phyloP scores from a whole-genome alignment of 768 basidiomycete genomes.

The Pleurotus sapidus region DNA sequence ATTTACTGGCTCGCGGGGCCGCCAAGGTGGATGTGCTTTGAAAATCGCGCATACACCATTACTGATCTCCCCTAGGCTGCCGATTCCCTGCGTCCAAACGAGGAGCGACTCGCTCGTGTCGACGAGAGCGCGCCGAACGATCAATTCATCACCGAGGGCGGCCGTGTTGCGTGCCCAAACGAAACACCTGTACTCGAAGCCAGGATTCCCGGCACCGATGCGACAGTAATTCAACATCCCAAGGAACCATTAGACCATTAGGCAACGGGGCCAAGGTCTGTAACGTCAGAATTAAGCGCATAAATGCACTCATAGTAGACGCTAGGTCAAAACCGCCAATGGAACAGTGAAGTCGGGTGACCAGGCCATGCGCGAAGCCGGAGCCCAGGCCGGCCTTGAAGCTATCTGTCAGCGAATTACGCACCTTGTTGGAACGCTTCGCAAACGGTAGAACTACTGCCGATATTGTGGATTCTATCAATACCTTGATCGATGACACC shows the following conservation, averaged over 20 bases:
- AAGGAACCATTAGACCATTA: slow-evolving; percentile 38
- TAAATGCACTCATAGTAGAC: no score
- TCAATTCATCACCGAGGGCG: slow-evolving; percentile 56
- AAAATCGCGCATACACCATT: background rate
- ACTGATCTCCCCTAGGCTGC: slow-evolving; percentile 36
- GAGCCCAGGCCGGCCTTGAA: slow-evolving; percentile 35
- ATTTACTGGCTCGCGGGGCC: slow-evolving; percentile 75
- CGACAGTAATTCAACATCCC: slow-evolving; percentile 41
- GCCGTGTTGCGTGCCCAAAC: slow-evolving; percentile 22
- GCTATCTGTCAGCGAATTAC: slow-evolving; percentile 58
- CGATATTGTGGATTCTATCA: slow-evolving; percentile 64
- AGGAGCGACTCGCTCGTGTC: slow-evolving; percentile 59
- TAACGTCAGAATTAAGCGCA: no score
- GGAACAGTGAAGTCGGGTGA: slow-evolving; percentile 25
- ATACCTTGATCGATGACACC: slow-evolving; percentile 72
- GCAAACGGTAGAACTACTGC: slow-evolving; percentile 72
- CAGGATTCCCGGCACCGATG: slow-evolving; percentile 27
- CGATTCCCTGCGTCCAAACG: slow-evolving; percentile 59
- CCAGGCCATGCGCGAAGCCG: slow-evolving; percentile 16
- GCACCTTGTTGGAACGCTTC: slow-evolving; percentile 87
- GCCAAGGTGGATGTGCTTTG: slow-evolving; percentile 32
- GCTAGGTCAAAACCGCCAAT: slow-evolving; percentile 17
- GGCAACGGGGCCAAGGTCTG: slow-evolving; percentile 25
- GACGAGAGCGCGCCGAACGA: slow-evolving; percentile 69
- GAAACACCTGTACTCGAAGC: slow-evolving; percentile 34